These are phyloP conservation scores for Annulohypoxylon truncatum DNA, from an alignment of 2,329 filamentous ascomycete species.

Conservation along the genomic window DNA sequence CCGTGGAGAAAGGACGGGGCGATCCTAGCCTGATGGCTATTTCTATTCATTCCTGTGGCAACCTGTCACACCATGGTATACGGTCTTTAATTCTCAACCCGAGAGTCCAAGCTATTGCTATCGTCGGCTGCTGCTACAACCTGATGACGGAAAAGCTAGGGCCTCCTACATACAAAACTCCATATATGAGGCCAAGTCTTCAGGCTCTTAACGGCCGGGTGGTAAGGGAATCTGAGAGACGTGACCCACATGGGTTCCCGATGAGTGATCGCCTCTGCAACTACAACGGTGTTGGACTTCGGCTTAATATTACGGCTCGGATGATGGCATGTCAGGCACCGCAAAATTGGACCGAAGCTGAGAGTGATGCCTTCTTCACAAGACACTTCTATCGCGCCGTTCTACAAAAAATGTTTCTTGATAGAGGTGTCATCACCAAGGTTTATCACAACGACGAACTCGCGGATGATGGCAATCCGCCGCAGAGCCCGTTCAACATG, in stretches of 20 bases:
- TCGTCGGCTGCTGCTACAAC: constrained; percentile 99
- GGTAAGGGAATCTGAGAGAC: constrained; percentile 73
- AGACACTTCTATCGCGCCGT: constrained; percentile 93
- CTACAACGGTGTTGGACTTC: constrained; percentile 72
- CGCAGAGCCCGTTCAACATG: constrained; percentile 60
- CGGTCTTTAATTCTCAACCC: constrained; percentile 87
- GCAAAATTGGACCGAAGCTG: constrained; percentile 84
- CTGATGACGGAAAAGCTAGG: constrained; percentile 90
- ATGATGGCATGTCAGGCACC: constrained; percentile 99
- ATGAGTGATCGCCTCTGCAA: constrained; percentile 80
- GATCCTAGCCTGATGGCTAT: constrained; percentile 80
- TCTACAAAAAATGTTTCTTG: constrained; percentile 91
- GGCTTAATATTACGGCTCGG: constrained; percentile 93
- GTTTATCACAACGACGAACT: constrained; percentile 57
- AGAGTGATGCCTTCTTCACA: constrained; percentile 89
- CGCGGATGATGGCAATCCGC: constrained; percentile 39
- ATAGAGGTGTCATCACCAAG: constrained; percentile 79
- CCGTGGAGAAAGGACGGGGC: constrained; percentile 45
- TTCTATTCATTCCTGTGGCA: constrained; percentile 96
- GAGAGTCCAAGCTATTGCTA: constrained; percentile 87
- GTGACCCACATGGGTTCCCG: constrained; percentile 91
- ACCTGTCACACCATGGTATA: constrained; percentile 94
- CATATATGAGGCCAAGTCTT: constrained; percentile 76
- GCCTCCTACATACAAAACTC: constrained; percentile 86
- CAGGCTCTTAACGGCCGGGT: constrained; percentile 77